Base-by-base conservation (phyloP, 495 filamentous ascomycete genomes). In the Aspergillus kassunensis region DNA sequence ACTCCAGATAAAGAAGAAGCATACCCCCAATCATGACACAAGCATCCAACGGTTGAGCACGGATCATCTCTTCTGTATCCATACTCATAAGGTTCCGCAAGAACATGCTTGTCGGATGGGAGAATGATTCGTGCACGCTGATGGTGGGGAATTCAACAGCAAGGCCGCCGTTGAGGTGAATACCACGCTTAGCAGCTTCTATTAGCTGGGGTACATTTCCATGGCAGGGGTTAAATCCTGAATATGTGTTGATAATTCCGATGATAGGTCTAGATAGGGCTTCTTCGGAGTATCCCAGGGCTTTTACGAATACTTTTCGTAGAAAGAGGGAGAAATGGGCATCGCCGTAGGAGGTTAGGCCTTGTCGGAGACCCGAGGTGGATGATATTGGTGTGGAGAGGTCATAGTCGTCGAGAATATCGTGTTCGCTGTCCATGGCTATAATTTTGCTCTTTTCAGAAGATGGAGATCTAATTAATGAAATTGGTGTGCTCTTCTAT, bases 1-100 rank as follows among this genome's bases (percentile, higher is more conserved):
- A 27, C 19, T 7, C 35, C 18, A 6, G 16, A 13, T 2, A 33
- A n/a, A 59, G 16, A 7, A 3, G 36, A 34, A 18, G 64, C 68
- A 35, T 48, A 83, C 82, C 84, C 31, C 84, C 84, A 51, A 87
- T 79, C 60, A 86, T 71, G 21, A 87, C 74, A 36, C 79, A 80
- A 0, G 79, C 80, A 63, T 86, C 83, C 8, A 84, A 68, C 0
- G 84, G 83, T 62, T 86, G 82, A 12, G 83, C 82, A 21, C 62
- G 58, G 18, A 87, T 79, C 84, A 87, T 86, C 66, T 86, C 84
- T 60, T 87, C 84, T 0, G 84, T 86, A 58, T 87, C 83, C 81
- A 87, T 84, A 55, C 80, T 82, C 83, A 87, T 86, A 36, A 86
- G 45, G 59, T 86, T 87, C 36, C 84, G 60, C 48, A 86, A 53